Percentiles rank a stretch among this genome's conserved stretches.
These are phyloP conservation scores for Marsdenia floribunda DNA, from an alignment of 257 asterid genomes.

Conservation along the genomic window DNA sequence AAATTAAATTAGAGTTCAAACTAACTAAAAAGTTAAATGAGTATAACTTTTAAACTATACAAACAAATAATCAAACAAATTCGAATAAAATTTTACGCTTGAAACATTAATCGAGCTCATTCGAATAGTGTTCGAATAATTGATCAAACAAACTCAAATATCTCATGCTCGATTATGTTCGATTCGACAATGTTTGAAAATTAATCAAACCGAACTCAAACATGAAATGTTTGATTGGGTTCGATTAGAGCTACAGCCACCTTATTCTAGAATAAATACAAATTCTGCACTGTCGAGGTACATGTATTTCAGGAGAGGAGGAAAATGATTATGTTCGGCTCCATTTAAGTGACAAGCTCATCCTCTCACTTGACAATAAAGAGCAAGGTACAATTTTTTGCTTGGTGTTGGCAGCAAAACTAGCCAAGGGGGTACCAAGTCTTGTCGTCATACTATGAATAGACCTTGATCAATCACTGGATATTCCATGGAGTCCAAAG, in stretches of 20 bases:
- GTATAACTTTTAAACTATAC: too few species aligned
- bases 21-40: too few species aligned
- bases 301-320: neutral
- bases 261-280: neutral
- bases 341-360: constrained; percentile 23
- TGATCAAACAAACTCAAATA: too few species aligned
- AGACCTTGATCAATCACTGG: constrained; percentile 71
- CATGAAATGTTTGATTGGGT: too few species aligned
- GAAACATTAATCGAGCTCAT: too few species aligned
- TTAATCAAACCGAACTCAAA: too few species aligned
- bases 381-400: constrained; percentile 25
- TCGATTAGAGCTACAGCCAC: neutral
- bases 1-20: too few species aligned
- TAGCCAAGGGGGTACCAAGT: constrained; percentile 6
- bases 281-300: neutral
- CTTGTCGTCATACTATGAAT: constrained; percentile 38
- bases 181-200: too few species aligned
- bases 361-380: constrained; percentile 21
- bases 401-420: constrained; percentile 14
- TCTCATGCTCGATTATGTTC: too few species aligned
- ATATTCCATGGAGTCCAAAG: constrained; percentile 47
- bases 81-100: too few species aligned
- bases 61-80: too few species aligned
- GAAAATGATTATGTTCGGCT: constrained; percentile 7
- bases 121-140: too few species aligned